Base-by-base conservation (phyloP, 2,329 filamentous ascomycete species). In the Diaporthe ampelina region DNA sequence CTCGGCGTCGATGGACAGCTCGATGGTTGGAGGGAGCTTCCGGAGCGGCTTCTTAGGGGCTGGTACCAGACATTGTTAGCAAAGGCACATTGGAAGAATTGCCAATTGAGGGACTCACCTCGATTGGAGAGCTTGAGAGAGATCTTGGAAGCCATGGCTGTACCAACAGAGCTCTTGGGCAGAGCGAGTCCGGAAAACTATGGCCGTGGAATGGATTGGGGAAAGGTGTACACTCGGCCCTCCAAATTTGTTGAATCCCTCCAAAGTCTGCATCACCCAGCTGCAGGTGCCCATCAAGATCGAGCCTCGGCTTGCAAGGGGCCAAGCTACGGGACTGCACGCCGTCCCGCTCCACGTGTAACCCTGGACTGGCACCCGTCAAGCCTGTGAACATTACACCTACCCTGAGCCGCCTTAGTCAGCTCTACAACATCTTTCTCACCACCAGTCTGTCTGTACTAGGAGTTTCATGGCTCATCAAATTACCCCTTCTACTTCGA, bases 31-130 rank as follows among this genome's bases (percentile, higher is more conserved):
- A 21, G 89, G 89, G n/a, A 91, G 87, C 75, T 85, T 86, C 82
- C 86, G 88, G 81, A 91, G 83, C 75, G 86, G 86, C 77, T 88
- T 83, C 79, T 85, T 87, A 67, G 86, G 85, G 76, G 85, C 86
- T 76, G 56, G 11, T 9, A 37, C 48, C 45, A 26, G 29, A 35
- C 17, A 4, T 13, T 17, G 48, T 68, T 54, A 68, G 63, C 26
- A 17, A 17, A 40, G 57, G 43, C n/a, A 26, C 21, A 8, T 29
- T 19, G n/a, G 19, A 17, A 1, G 48, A 6, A 35, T 15, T 40
- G 21, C 32, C 32, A n/a, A 9, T 0, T 6, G 32, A 3, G 37
- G 6, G 26, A 65, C 29, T 65, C 35, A 76, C 75, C 57, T 70
- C 75, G 58, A 35, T 67, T 67, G 21, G 65, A 68, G 48, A 76